Evolutionary conservation across 345 rosid species (phyloP).

Genomic region (Carallia pectinifolia): DNA sequence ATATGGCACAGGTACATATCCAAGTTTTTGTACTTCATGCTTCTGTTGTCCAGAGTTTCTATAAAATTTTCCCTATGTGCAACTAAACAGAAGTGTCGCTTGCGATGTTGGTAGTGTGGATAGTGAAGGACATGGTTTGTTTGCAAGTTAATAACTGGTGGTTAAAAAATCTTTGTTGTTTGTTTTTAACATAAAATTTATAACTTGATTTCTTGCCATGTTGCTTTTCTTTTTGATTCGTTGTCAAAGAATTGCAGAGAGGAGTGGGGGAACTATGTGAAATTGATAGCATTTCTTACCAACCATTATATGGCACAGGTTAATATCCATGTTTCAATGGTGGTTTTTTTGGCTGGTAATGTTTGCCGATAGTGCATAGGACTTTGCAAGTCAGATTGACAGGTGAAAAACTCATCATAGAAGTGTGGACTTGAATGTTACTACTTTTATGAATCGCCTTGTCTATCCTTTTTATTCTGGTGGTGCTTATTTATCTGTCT

Average conservation of each 20-base stretch:
- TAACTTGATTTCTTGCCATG: background rate
- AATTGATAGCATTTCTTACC: slow-evolving; percentile 54
- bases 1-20: slow-evolving; percentile 54
- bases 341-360: slow-evolving; percentile 11
- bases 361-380: slow-evolving; percentile 45
- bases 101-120: slow-evolving; percentile 61
- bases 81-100: slow-evolving; percentile 54
- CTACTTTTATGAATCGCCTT: slow-evolving; percentile 24
- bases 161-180: no score
- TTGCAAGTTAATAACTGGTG: no score
- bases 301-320: slow-evolving; percentile 77
- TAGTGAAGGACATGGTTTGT: no score
- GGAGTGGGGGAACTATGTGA: slow-evolving; percentile 57
- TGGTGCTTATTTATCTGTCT: no score
- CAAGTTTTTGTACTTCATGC: slow-evolving; percentile 5
- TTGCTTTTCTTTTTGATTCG: slow-evolving; percentile 15
- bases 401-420: slow-evolving; percentile 49
- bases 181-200: background rate
- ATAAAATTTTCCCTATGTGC: background rate
- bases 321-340: slow-evolving; percentile 8
- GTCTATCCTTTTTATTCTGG: no score
- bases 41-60: background rate
- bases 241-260: slow-evolving; percentile 59
- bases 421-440: slow-evolving; percentile 77
- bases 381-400: slow-evolving; percentile 70